Conservation (phyloP, 176 grass and related monocot genomes). For the Hordeum marinum region DNA sequence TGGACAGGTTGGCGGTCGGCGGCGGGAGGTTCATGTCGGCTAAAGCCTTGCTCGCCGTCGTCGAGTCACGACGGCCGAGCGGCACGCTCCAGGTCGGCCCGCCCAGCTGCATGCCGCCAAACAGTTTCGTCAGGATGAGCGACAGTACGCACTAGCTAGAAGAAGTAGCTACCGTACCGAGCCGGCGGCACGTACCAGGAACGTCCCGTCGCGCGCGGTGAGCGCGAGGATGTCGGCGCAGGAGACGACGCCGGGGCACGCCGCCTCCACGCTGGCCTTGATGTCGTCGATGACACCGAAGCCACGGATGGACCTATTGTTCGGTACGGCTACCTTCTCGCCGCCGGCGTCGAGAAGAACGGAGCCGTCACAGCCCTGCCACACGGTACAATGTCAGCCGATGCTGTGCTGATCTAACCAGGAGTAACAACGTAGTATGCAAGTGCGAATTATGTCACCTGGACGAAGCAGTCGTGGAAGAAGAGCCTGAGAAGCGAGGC, state of each 20-base stretch:
- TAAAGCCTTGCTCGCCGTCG: conserved; percentile 20
- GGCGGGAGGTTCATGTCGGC: conserved; percentile 57
- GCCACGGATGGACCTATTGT: conserved; percentile 49
- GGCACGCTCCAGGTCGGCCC: conserved; percentile 54
- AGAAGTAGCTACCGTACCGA: too few relatives aligned
- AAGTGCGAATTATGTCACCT: not conserved
- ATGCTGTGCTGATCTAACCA: too few relatives aligned
- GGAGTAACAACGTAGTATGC: too few relatives aligned
- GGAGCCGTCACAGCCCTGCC: conserved; percentile 59
- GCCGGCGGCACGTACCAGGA: not conserved
- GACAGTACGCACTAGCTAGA: too few relatives aligned
- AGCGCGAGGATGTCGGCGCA: conserved; percentile 87
- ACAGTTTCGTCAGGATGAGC: too few relatives aligned
- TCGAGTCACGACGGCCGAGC: conserved; percentile 57
- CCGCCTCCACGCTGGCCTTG: conserved; percentile 33
- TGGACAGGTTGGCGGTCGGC: conserved; percentile 31
- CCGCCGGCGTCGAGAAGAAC: conserved; percentile 58
- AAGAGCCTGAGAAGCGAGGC: conserved; percentile 71
- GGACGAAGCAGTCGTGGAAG: conserved; percentile 83
- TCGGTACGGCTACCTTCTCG: conserved; percentile 53
- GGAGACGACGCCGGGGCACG: conserved; percentile 82
- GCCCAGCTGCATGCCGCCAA: conserved; percentile 27
- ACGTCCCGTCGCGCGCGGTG: conserved; percentile 50
- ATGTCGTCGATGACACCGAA: conserved; percentile 56
- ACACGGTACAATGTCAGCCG: not conserved